Percentiles rank a stretch among this genome's conserved stretches.
These are phyloP conservation scores for Aspergillus novofumigatus DNA, from an alignment of 2,329 filamentous ascomycete species.

Conservation along the genomic window DNA sequence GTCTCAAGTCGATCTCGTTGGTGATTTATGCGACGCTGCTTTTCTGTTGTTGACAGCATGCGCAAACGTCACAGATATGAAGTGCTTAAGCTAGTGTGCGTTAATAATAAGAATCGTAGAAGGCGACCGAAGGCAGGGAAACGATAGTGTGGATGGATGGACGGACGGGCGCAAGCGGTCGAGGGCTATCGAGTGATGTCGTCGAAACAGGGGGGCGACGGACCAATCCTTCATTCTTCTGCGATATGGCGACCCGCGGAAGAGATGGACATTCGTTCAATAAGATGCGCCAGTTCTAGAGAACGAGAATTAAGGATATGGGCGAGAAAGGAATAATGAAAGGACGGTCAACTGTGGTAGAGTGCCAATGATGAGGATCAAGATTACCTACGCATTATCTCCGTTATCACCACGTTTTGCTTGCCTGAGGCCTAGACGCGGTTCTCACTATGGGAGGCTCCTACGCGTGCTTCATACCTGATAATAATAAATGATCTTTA, in stretches of 20 bases:
- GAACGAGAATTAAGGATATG: not conserved
- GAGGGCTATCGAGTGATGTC: not conserved
- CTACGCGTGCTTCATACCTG: not conserved
- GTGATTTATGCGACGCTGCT: constrained; percentile 7
- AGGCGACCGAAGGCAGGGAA: not conserved
- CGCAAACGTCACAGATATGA: not conserved
- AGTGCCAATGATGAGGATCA: not conserved
- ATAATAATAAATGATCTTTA: not conserved
- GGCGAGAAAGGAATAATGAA: not conserved
- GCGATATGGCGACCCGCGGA: not conserved
- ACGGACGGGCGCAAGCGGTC: not conserved
- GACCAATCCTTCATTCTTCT: not conserved
- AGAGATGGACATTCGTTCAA: not conserved
- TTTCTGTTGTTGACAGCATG: not conserved
- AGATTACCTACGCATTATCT: constrained; percentile 9
- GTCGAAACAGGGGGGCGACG: not conserved
- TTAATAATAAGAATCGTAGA: not conserved
- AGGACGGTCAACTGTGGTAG: not conserved
- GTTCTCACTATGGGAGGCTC: not conserved
- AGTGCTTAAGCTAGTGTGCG: not conserved
- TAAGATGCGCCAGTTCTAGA: not conserved
- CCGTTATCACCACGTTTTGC: constrained; percentile 15
- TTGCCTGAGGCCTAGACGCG: not conserved
- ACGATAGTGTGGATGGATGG: not conserved
- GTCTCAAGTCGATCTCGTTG: constrained; percentile 4